Evolutionary conservation across 768 basidiomycete genomes (phyloP).

Genomic region (Termitomyces sp.): DNA sequence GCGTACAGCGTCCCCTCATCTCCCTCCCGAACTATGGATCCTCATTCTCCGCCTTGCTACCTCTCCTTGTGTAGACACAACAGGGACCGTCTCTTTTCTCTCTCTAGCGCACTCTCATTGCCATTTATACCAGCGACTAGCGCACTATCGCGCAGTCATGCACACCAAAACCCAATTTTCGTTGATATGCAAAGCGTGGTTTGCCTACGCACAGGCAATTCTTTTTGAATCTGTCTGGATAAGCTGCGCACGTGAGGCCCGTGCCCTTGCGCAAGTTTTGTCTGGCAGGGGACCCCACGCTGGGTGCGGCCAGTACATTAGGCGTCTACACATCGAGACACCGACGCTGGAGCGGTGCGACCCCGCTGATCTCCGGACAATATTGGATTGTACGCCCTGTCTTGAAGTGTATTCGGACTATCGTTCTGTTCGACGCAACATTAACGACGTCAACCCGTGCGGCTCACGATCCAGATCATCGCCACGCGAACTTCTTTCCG

Average conservation of each 20-base stretch:
- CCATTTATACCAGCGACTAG: constrained; percentile 28
- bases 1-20: constrained; percentile 23
- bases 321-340: constrained; percentile 68
- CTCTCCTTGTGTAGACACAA: constrained; percentile 33
- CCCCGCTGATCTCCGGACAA: constrained; percentile 61
- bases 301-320: constrained; percentile 43
- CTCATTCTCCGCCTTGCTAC: constrained; percentile 57
- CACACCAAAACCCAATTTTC: constrained; percentile 42
- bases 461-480: constrained; percentile 39
- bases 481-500: constrained; percentile 52
- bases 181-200: constrained; percentile 52
- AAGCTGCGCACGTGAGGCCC: constrained; percentile 43
- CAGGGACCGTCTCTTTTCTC: constrained; percentile 54
- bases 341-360: constrained; percentile 56
- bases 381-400: constrained; percentile 58
- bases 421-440: constrained; percentile 53
- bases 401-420: constrained; percentile 60
- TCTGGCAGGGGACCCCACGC: constrained; percentile 25
- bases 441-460: constrained; percentile 32
- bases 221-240: constrained; percentile 73
- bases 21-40: constrained; percentile 66
- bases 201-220: constrained; percentile 44
- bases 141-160: constrained; percentile 43
- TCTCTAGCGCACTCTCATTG: constrained; percentile 32
- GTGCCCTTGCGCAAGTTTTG: constrained; percentile 31